Evolutionary conservation across 495 filamentous ascomycete species (phyloP).

Genomic region (Talaromyces liani): DNA sequence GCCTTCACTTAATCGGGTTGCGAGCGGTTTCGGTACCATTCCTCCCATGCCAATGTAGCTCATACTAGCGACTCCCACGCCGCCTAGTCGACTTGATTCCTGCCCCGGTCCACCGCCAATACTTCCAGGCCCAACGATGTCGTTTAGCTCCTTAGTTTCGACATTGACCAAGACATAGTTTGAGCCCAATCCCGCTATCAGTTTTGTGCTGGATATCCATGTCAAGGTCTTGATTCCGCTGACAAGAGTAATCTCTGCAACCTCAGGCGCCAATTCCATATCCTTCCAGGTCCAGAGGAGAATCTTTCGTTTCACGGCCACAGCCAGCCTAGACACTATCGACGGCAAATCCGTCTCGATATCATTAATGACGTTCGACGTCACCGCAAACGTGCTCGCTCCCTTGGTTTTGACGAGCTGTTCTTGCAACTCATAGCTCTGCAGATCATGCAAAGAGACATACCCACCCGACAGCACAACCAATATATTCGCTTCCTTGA

Average conservation of each 20-base stretch:
- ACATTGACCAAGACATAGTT: constrained; percentile 87
- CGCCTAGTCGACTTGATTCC: constrained; percentile 55
- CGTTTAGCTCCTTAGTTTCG: constrained; percentile 57
- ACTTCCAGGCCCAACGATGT: constrained; percentile 72
- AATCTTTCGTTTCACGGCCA: constrained; percentile 84
- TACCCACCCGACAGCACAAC: constrained; percentile 84
- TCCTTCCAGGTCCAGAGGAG: constrained; percentile 94
- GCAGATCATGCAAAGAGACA: constrained; percentile 81
- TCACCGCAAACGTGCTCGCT: constrained; percentile 85
- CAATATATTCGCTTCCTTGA: constrained; percentile 88
- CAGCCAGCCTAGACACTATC: constrained; percentile 83
- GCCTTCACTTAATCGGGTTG: constrained; percentile 71
- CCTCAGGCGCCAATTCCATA: constrained; percentile 71
- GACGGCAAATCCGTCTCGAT: constrained; percentile 74
- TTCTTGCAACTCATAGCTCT: constrained; percentile 74
- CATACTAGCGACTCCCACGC: constrained; percentile 70
- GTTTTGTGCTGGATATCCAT: constrained; percentile 78
- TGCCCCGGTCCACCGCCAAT: constrained; percentile 60
- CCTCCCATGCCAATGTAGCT: constrained; percentile 92
- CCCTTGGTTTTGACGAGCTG: constrained; percentile 75
- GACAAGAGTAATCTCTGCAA: constrained; percentile 67
- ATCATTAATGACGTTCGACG: constrained; percentile 91
- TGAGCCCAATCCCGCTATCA: constrained; percentile 81
- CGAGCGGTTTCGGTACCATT: constrained; percentile 83
- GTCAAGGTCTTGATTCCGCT: constrained; percentile 77